These are phyloP conservation scores for Malania oleifera DNA, from an alignment of 164 flowering plant species.

Conservation along the genomic window DNA sequence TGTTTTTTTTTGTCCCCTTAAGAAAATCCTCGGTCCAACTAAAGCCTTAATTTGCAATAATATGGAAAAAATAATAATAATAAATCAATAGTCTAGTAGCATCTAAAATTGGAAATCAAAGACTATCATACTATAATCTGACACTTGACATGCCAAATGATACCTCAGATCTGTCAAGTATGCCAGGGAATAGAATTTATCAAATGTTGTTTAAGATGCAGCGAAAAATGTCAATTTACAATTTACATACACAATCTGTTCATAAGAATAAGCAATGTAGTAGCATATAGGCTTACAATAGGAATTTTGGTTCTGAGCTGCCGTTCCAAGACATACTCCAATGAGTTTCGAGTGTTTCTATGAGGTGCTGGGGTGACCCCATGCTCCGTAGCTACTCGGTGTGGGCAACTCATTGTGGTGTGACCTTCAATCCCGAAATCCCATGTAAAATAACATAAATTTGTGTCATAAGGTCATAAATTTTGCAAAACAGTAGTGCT, in stretches of 20 bases:
- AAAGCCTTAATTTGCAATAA: too few relatives aligned
- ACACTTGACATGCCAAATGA: too few relatives aligned
- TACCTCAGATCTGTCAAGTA: too few relatives aligned
- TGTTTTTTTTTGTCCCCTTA: too few relatives aligned
- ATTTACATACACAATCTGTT: neutral
- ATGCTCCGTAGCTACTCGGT: constrained; percentile 36
- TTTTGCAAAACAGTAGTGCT: neutral
- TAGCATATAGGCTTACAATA: constrained; percentile 30
- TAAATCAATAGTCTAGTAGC: too few relatives aligned
- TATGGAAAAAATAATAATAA: too few relatives aligned
- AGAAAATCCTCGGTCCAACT: too few relatives aligned
- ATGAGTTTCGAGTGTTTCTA: constrained; percentile 35
- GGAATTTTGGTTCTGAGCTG: constrained; percentile 50
- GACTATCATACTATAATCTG: too few relatives aligned
- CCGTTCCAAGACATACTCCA: constrained; percentile 70
- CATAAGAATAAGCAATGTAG: neutral
- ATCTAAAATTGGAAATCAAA: too few relatives aligned
- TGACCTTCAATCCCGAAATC: constrained; percentile 56
- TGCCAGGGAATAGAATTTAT: too few relatives aligned
- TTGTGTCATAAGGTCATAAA: neutral
- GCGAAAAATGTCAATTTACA: neutral
- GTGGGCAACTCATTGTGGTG: constrained; percentile 75
- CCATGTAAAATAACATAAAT: neutral
- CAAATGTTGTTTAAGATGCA: too few relatives aligned
- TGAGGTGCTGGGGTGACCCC: constrained; percentile 38